Percentiles rank a stretch among this genome's conserved stretches.
These are phyloP conservation scores for Sclerotinia spermophila DNA, from an alignment of 2,329 filamentous ascomycete genomes.

Conservation along the genomic window DNA sequence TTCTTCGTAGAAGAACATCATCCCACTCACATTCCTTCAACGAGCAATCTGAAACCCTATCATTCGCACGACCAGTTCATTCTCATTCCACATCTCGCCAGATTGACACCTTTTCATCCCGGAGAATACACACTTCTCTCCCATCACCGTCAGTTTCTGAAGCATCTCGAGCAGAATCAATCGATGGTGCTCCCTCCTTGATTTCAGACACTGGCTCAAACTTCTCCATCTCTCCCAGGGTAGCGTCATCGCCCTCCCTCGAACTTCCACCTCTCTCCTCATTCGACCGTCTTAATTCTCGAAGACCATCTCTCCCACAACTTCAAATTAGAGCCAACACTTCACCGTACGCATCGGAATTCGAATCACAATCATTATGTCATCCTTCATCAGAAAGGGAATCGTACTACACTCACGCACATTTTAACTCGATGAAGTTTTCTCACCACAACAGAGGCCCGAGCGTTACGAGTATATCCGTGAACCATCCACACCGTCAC, in stretches of 20 bases:
- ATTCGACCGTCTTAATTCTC: constrained; percentile 22
- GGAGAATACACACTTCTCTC: constrained; percentile 52
- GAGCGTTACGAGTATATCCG: constrained; percentile 16
- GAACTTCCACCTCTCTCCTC: constrained; percentile 35
- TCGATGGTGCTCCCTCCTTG: constrained; percentile 63
- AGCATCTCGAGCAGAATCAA: constrained; percentile 53
- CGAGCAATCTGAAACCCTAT: constrained; percentile 36
- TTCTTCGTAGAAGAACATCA: constrained; percentile 33
- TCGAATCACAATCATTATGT: constrained; percentile 10
- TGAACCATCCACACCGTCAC: constrained; percentile 9
- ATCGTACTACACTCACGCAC: constrained; percentile 20
- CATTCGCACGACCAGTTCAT: constrained; percentile 31
- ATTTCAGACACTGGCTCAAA: constrained; percentile 66
- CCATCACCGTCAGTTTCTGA: constrained; percentile 63
- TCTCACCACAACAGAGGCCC: constrained; percentile 27
- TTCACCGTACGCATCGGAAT: not conserved
- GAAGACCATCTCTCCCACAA: constrained; percentile 34
- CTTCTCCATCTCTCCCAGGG: constrained; percentile 55
- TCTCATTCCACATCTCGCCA: constrained; percentile 21
- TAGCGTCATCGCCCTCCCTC: constrained; percentile 33
- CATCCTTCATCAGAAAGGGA: constrained; percentile 25
- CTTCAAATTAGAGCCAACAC: constrained; percentile 29
- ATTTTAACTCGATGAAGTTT: constrained; percentile 6
- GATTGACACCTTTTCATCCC: constrained; percentile 34
- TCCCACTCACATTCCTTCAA: constrained; percentile 32